phyloP scores from a whole-genome alignment of 2,329 filamentous ascomycete species.

The Paradendryphiella salina region DNA sequence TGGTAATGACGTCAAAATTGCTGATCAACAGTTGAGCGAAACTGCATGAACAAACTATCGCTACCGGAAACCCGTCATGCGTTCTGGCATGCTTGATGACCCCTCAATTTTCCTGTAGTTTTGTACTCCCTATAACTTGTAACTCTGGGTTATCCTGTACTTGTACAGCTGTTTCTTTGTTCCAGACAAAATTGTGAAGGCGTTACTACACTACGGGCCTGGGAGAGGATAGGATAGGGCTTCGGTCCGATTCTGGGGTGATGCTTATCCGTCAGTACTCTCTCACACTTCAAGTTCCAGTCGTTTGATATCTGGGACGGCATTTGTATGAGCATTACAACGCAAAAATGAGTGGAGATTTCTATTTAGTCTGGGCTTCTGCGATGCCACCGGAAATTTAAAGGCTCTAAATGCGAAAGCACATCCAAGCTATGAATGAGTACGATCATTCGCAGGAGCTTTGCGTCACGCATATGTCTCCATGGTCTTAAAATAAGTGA shows the following conservation, averaged over 20 bases:
- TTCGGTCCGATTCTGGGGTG: neutral
- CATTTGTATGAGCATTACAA: constrained; percentile 4
- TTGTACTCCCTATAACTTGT: neutral
- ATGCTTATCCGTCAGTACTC: neutral
- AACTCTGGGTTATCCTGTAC: constrained; percentile 3
- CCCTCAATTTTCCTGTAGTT: neutral
- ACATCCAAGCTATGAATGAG: neutral
- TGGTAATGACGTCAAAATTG: no score
- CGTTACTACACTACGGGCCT: neutral
- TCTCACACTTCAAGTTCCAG: neutral
- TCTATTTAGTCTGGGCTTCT: neutral
- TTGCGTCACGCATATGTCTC: neutral
- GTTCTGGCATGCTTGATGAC: neutral
- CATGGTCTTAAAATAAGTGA: neutral
- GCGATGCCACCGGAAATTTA: neutral
- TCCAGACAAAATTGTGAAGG: neutral
- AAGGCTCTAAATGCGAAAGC: neutral
- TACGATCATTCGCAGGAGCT: neutral
- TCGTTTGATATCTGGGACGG: neutral
- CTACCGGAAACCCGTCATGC: neutral
- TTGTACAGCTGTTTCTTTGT: constrained; percentile 2
- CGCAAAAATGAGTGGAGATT: neutral
- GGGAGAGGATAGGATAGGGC: neutral
- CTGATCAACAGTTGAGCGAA: neutral
- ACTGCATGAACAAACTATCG: neutral